Percentiles rank a stretch among this genome's conserved stretches.
Conservation (phyloP, 768 basidiomycete species). For the Gloeophyllum trabeum region DNA sequence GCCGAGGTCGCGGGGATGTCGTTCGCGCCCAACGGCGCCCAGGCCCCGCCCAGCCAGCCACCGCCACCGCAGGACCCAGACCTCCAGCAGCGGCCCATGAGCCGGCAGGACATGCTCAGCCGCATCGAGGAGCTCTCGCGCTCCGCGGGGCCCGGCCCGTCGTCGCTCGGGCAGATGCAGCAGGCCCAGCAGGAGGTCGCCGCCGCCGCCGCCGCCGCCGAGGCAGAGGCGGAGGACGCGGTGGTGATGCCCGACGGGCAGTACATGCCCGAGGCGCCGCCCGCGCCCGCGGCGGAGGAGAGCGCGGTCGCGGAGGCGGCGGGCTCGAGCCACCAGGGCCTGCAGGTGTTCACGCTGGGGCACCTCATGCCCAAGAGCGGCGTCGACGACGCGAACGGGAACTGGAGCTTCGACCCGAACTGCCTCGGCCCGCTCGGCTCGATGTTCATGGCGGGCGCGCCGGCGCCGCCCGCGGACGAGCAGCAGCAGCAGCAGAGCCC, state of each 20-base stretch:
- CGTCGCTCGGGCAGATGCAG: constrained; percentile 2
- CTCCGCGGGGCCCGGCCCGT: constrained; percentile 5
- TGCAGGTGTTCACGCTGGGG: constrained; percentile 75
- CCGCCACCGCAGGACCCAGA: not conserved
- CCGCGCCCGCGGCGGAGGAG: constrained; percentile 1
- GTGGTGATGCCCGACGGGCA: not conserved
- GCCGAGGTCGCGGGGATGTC: constrained; percentile 35
- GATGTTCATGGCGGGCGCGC: constrained; percentile 1
- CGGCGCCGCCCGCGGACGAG: constrained; percentile 9
- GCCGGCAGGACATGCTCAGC: constrained; percentile 34
- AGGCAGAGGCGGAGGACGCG: not conserved
- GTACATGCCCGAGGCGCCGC: not conserved
- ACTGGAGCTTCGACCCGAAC: constrained; percentile 45
- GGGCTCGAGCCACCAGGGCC: constrained; percentile 37
- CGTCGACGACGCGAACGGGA: constrained; percentile 39
- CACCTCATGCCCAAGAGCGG: constrained; percentile 54
- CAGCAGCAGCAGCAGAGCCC: constrained; percentile 6
- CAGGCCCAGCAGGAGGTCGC: not conserved
- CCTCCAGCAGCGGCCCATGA: constrained; percentile 15
- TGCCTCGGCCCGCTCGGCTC: constrained; percentile 14
- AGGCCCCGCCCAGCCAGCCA: not conserved
- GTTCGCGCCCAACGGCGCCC: constrained; percentile 9
- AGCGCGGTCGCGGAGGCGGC: too few species aligned
- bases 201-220: not conserved
- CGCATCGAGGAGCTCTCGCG: constrained; percentile 41